Evolutionary conservation across 106 monocot species (phyloP), one percentile per base, ranked within the genome.

Genomic region (Chionographis japonica): DNA sequence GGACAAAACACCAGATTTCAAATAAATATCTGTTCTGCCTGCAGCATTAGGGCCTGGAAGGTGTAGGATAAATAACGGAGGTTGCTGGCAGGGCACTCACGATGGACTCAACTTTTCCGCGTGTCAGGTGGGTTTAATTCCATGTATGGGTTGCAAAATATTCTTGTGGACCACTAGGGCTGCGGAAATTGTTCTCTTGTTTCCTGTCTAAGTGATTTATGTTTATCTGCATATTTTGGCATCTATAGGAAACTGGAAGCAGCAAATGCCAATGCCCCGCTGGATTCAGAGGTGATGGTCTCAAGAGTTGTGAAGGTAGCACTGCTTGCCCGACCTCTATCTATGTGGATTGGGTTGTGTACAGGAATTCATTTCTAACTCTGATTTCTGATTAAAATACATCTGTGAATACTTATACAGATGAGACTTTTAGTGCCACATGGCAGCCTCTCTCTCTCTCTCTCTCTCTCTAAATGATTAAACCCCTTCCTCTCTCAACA

Each of bases 31-130:
- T 54, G 37, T 62, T 61, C 65, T 42, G 50, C 66, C 52, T 75
- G 50, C 85, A 95, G 95, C 95, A 52, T 51, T 40, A 70, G 95
- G 95, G 27, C 92, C 88, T 62, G 91, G 95, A 77, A 81, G 86
- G 58, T 95, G 95, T 65, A 77, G 72, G 79, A 84, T 95, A 79
- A 89, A 89, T 58, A 91, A 92, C 71, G 95, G 95, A 13, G 95
- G 92, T 40, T 95, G 95, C 61, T 95, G 95, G 95, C 69, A 86
- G 37, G 80, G 69, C 2, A 81, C 74, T 76, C 77, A 37, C 37
- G 69, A 92, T 59, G 76, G 71, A 43, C 74, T 68, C 27, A 76
- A 78, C 49, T 89, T 89, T 62, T 92, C 95, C 80, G 92, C 95
- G 56, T 97, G 94, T 68, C 77, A 78, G 91, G 94, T 95, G 43